Base-by-base conservation (phyloP, 2,329 filamentous ascomycete genomes). In the Fusarium sp. region DNA sequence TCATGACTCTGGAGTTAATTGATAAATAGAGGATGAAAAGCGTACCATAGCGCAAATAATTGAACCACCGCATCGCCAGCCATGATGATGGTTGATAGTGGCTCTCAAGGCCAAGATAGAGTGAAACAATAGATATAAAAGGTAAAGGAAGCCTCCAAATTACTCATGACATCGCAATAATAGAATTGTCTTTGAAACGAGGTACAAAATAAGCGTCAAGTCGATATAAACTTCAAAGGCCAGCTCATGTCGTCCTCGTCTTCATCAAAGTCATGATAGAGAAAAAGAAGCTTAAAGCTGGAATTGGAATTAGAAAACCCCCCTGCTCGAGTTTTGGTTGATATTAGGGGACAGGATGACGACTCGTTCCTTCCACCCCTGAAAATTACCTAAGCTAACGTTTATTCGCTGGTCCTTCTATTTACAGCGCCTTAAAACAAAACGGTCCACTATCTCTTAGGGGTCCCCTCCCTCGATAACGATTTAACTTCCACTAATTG, bases 31-130 rank as follows among this genome's bases (percentile, higher is more conserved):
- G 22, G 25, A 40, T 18, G n/a, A 20, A 44, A 27, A 16, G 24
- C 46, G 8, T 73, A 75, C 74, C 74, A 75, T 40, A 75, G 49
- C 27, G 70, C 70, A 48, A 71, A 74, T 48, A 75, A 56, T 48
- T 75, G 74, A 48, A 75, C 54, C 30, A 74, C 62, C 34, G 29
- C 29, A 58, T 71, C 63, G 22, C 62, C 58, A 58, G 69, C 74
- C 72, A 75, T 75, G 64, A 63, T 67, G 58, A 46, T 40, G 20
- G 30, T 43, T 43, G 20, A 40, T 40, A 58, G 30, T 25, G 52
- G 34, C 29, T 30, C 30, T 71, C 46, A 53, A 56, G 46, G 62
- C 58, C 54, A 58, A 46, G 56, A 66, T 57, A 41, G 40, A 56
- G 34, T 47, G 32, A 47, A 62, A 66, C 48, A 69, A 53, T 34